These are phyloP conservation scores for Bidens hawaiensis DNA, from an alignment of 140 eudicot species.

Conservation along the genomic window DNA sequence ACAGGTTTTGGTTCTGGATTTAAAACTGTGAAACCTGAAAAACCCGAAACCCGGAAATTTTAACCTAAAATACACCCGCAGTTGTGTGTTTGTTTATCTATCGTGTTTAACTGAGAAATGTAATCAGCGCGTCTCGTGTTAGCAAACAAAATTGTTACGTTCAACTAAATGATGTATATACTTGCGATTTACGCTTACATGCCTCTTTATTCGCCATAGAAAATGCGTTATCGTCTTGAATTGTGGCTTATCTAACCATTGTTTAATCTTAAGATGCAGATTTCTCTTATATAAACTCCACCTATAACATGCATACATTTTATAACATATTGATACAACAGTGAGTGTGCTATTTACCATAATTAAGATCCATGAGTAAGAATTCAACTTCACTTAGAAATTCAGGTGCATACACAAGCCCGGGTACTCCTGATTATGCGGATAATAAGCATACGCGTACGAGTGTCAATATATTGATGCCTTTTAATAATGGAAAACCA, in stretches of 20 bases:
- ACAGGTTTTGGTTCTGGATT: too few species aligned
- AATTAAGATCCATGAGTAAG: conserved; percentile 41
- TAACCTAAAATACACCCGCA: background rate
- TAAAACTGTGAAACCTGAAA: too few species aligned
- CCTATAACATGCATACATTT: background rate
- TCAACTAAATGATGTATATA: background rate
- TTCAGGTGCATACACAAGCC: conserved; percentile 68
- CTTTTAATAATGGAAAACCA: conserved; percentile 62
- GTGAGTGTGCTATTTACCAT: conserved; percentile 16
- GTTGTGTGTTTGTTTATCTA: too few species aligned
- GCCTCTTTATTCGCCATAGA: background rate
- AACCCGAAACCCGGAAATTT: too few species aligned
- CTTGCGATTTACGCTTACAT: background rate
- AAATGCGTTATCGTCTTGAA: background rate
- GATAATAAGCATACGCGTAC: conserved; percentile 50
- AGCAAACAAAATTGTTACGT: background rate
- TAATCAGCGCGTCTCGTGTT: background rate
- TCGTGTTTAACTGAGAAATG: background rate
- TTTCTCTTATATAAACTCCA: background rate
- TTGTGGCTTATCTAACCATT: background rate
- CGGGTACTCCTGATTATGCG: conserved; percentile 62
- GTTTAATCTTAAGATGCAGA: conserved; percentile 8
- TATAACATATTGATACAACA: background rate
- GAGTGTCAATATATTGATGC: conserved; percentile 49
- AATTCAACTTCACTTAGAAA: conserved; percentile 38